Conservation (phyloP, 2,329 filamentous ascomycete species). For the Phoma sp. region DNA sequence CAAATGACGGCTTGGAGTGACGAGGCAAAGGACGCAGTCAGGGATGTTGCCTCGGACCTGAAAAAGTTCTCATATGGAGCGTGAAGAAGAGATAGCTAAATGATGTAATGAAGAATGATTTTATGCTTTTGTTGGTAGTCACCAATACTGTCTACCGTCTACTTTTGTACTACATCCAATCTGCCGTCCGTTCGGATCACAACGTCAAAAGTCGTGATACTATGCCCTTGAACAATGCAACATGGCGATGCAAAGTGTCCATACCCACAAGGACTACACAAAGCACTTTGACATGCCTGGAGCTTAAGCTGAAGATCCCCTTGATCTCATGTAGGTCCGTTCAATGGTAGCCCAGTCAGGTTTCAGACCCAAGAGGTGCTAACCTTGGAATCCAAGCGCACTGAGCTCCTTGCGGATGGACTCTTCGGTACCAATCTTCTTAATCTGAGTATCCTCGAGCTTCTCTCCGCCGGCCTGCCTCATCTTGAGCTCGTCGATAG, state of each 20-base stretch:
- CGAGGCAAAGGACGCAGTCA: constrained; percentile 2
- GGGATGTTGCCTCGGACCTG: constrained; percentile 2
- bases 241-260: too few species aligned
- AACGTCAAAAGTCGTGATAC: not conserved
- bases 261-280: too few species aligned
- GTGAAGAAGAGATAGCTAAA: not conserved
- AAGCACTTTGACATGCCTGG: too few species aligned
- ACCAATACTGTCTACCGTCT: not conserved
- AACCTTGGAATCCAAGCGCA: constrained; percentile 56
- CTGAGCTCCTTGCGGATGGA: constrained; percentile 84
- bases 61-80: not conserved
- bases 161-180: constrained; percentile 7
- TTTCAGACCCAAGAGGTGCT: constrained; percentile 18
- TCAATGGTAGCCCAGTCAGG: not conserved
- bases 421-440: constrained; percentile 93
- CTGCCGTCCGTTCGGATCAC: not conserved
- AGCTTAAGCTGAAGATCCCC: too few species aligned
- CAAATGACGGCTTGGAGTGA: constrained; percentile 13
- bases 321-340: not conserved
- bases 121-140: constrained; percentile 13
- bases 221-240: not conserved
- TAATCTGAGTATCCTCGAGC: constrained; percentile 96
- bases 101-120: constrained; percentile 12
- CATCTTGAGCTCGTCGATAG: constrained; percentile 98
- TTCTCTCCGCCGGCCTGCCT: constrained; percentile 92